Evolutionary conservation across 2,329 filamentous ascomycete species (phyloP), one percentile per base, ranked within the genome.

Genomic region (Aspergillus sp.): DNA sequence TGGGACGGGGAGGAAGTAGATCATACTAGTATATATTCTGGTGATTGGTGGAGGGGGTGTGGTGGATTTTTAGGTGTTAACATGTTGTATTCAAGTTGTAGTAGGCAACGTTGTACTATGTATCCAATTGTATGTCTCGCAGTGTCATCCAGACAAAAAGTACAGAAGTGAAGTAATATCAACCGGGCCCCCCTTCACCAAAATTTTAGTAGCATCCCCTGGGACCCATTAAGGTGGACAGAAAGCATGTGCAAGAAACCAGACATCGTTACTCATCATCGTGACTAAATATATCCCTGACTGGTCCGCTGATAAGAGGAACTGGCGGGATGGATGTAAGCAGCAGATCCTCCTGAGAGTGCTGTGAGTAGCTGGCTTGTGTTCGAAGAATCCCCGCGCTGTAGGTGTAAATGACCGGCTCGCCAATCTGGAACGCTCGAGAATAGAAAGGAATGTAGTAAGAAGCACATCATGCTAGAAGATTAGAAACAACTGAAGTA

Each of bases 1-100:
- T 55, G 52, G 52, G n/a, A 55, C 52, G 8, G n/a, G 52, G 38
- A 41, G 39, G 36, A 51, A 25, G 48, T 19, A 47, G 19, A 4
- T 47, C 15, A 13, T 13, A 30, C 28, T 23, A 28, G 7, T 28
- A 28, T 28, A 28, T 28, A 28, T 28, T 8, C 7, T 28, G 25
- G 7, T 28, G 2, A 28, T 28, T 28, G 25, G 6, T 28, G 25
- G 7, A 28, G 25, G 7, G 25, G 25, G 7, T 28, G 25, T 1
- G 25, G 25, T 28, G 25, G 8, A 28, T 28, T 7, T 28, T 28
- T 6, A 28, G 25, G 25, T 28, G 25, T 28, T 28, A 28, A 28
- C 25, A 3, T 28, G 25, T 13, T 23, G 19, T 12, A 49, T 28
- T 47, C 25, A 49, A 28, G 12, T 36, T 13, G 32, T 15, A 13